phyloP scores from a whole-genome alignment of 306 rosid species.

The Betula pendula region DNA sequence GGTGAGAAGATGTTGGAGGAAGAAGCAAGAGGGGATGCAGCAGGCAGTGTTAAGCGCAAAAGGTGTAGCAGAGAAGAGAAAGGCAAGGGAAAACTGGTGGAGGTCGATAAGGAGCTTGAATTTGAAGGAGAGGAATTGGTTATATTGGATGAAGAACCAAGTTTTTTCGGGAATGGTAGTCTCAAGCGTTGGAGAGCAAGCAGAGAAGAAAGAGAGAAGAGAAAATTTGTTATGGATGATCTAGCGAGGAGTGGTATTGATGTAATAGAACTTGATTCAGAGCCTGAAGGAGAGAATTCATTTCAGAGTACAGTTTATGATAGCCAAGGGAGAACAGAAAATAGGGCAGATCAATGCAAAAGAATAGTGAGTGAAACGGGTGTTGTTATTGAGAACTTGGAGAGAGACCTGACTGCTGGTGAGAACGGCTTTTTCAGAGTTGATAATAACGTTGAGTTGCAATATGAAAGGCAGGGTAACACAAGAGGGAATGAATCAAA shows the following conservation, averaged over 20 bases:
- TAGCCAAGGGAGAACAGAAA: too few species aligned
- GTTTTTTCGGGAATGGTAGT: neutral
- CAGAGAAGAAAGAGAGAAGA: neutral
- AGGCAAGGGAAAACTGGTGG: too few species aligned
- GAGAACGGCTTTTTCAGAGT: too few species aligned
- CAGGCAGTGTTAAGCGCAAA: neutral
- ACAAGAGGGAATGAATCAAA: constrained; percentile 6
- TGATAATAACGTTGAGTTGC: too few species aligned
- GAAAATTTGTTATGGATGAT: neutral
- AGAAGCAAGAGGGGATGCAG: neutral
- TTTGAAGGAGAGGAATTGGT: neutral
- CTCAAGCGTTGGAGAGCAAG: neutral
- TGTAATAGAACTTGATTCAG: too few species aligned
- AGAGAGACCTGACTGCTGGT: too few species aligned
- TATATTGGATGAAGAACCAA: neutral
- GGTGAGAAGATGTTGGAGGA: neutral
- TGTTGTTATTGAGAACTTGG: neutral
- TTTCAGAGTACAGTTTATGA: too few species aligned
- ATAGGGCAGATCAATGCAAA: too few species aligned
- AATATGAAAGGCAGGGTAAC: neutral
- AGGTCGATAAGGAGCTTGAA: neutral
- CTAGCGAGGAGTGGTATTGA: neutral
- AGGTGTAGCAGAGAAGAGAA: neutral
- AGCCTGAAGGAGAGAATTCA: too few species aligned
- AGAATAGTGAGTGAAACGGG: neutral